Conservation (phyloP, 139 green algal genomes). For the Chlorella sp. region DNA sequence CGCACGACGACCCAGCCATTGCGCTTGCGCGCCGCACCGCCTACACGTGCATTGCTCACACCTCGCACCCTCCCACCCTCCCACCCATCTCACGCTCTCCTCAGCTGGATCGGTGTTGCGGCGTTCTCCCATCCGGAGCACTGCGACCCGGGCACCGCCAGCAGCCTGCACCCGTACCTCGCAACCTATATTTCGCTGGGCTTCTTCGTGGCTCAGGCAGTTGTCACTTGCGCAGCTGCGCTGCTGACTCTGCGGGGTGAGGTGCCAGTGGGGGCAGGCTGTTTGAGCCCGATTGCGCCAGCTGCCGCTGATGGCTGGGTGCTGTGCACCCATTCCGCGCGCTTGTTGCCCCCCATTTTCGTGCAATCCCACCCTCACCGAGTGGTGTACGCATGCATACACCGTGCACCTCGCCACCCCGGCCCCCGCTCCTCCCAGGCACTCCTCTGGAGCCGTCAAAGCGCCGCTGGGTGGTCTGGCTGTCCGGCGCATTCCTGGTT, state of each 20-base stretch:
- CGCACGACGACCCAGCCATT: too few relatives aligned
- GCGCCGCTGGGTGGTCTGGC: conserved; percentile 1
- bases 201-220: conserved; percentile 1
- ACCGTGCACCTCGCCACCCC: too few relatives aligned
- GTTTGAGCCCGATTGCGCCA: background rate
- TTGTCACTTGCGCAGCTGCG: background rate
- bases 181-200: background rate
- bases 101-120: conserved; percentile 17
- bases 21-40: too few relatives aligned
- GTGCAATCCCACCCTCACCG: too few relatives aligned
- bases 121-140: background rate
- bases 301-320: background rate
- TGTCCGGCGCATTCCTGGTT: conserved; percentile 1
- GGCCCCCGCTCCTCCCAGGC: background rate
- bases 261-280: background rate
- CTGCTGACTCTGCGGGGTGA: conserved; percentile 7
- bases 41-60: too few relatives aligned
- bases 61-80: too few relatives aligned
- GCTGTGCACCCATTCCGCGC: background rate
- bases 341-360: background rate
- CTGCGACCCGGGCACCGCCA: background rate
- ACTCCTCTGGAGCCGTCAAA: conserved; percentile 25
- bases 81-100: too few relatives aligned
- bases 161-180: background rate
- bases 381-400: too few relatives aligned